Conservation (phyloP, 768 basidiomycete genomes). For the Tylopilus vinaceipallidus region DNA sequence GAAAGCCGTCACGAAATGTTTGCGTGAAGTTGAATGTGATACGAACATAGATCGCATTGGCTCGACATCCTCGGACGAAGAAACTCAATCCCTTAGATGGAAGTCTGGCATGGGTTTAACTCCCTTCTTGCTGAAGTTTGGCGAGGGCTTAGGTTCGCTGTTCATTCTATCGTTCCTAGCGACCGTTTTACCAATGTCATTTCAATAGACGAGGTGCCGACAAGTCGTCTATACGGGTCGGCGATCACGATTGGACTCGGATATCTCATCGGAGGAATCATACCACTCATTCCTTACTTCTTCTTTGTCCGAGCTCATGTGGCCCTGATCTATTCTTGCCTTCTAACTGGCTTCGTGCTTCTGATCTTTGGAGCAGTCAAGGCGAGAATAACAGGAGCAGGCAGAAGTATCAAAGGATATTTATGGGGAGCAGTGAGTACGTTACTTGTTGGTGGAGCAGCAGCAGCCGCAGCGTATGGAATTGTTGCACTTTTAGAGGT, state of each 20-base stretch:
- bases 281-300: constrained; percentile 92
- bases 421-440: constrained; percentile 87
- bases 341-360: constrained; percentile 82
- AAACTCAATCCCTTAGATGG: constrained; percentile 59
- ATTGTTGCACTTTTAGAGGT: constrained; percentile 52
- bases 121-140: constrained; percentile 93
- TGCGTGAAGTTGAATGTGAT: constrained; percentile 65
- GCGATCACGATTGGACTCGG: constrained; percentile 95
- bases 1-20: constrained; percentile 69
- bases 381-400: constrained; percentile 83
- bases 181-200: background rate
- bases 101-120: constrained; percentile 83
- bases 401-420: constrained; percentile 62
- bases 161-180: background rate
- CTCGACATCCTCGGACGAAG: constrained; percentile 43
- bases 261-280: constrained; percentile 89
- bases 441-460: constrained; percentile 84
- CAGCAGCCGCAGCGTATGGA: constrained; percentile 73
- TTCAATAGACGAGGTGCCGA: constrained; percentile 80
- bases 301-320: constrained; percentile 71
- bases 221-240: constrained; percentile 78
- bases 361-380: constrained; percentile 92
- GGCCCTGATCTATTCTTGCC: constrained; percentile 68
- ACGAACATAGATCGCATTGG: constrained; percentile 17
- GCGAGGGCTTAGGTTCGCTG: constrained; percentile 82